Percentiles rank a stretch among this genome's conserved stretches.
These are phyloP conservation scores for Colletotrichum sp. DNA, from an alignment of 2,329 filamentous ascomycete genomes.

Conservation along the genomic window DNA sequence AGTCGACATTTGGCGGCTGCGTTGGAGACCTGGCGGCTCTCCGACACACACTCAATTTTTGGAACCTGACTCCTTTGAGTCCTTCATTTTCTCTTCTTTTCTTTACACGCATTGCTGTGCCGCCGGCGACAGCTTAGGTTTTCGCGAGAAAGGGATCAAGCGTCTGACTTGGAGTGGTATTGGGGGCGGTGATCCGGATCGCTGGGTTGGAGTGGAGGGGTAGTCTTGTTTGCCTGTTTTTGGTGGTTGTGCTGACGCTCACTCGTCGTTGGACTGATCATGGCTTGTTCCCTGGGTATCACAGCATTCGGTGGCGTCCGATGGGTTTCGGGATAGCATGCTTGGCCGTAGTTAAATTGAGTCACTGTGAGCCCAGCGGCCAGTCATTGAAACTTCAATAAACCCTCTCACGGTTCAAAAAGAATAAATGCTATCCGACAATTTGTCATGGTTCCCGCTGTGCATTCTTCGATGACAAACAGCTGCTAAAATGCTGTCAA, in stretches of 20 bases:
- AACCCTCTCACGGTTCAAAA: background rate
- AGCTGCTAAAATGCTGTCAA: background rate
- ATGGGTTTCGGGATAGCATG: background rate
- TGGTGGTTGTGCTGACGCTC: background rate
- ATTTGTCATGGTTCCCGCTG: background rate
- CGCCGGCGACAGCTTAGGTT: background rate
- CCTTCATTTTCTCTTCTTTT: background rate
- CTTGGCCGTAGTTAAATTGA: background rate
- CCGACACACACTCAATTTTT: background rate
- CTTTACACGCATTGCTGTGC: background rate
- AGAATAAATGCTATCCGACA: rapidly evolving
- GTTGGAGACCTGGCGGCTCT: background rate
- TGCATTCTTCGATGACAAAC: background rate
- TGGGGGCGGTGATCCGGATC: background rate
- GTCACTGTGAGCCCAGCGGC: background rate
- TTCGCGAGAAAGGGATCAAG: background rate
- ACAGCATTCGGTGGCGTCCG: background rate
- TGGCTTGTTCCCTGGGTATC: background rate
- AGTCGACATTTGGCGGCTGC: background rate
- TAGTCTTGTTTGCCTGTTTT: background rate
- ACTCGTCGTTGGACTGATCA: background rate
- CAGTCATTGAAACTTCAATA: background rate
- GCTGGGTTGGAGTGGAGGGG: background rate
- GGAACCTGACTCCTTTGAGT: background rate
- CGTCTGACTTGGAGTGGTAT: background rate